Conservation (phyloP, 2,329 filamentous ascomycete species). For the Sarocladiaceae sp. region DNA sequence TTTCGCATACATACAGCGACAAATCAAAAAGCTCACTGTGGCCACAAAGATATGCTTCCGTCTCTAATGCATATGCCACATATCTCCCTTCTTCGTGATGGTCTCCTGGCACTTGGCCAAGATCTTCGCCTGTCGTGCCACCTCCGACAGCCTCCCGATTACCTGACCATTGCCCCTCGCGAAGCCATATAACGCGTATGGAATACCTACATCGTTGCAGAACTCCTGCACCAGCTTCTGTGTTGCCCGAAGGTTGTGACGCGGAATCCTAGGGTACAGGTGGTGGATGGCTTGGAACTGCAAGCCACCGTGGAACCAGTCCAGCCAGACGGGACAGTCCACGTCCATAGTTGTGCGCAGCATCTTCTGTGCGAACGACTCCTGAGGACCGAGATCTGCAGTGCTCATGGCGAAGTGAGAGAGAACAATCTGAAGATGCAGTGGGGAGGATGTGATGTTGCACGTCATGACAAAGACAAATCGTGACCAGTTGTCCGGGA, state of each 20-base stretch:
- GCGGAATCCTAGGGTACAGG: slow-evolving; percentile 68
- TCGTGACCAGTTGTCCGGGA: slow-evolving; percentile 63
- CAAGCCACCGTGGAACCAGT: slow-evolving; percentile 75
- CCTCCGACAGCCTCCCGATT: slow-evolving; percentile 64
- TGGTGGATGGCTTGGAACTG: slow-evolving; percentile 82
- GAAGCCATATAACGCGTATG: slow-evolving; percentile 75
- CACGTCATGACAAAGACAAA: slow-evolving; percentile 72
- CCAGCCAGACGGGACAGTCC: slow-evolving; percentile 73
- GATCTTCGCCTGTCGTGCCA: slow-evolving; percentile 68
- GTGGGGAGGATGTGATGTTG: slow-evolving; percentile 71
- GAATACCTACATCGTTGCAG: slow-evolving; percentile 68
- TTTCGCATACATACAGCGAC: too few species aligned
- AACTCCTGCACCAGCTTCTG: slow-evolving; percentile 70
- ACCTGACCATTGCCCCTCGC: slow-evolving; percentile 72
- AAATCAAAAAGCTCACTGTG: too few species aligned
- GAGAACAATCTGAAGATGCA: slow-evolving; percentile 86
- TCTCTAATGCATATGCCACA: slow-evolving; percentile 1
- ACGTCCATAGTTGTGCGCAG: slow-evolving; percentile 83
- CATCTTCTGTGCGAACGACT: slow-evolving; percentile 81
- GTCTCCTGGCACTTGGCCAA: slow-evolving; percentile 61
- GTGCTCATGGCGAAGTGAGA: slow-evolving; percentile 95
- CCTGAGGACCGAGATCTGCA: slow-evolving; percentile 65
- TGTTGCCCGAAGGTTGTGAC: slow-evolving; percentile 67
- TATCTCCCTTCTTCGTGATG: slow-evolving; percentile 19
- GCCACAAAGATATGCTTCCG: too few species aligned